These are phyloP conservation scores for Podospora australis DNA, from an alignment of 495 filamentous ascomycete genomes.

Conservation along the genomic window DNA sequence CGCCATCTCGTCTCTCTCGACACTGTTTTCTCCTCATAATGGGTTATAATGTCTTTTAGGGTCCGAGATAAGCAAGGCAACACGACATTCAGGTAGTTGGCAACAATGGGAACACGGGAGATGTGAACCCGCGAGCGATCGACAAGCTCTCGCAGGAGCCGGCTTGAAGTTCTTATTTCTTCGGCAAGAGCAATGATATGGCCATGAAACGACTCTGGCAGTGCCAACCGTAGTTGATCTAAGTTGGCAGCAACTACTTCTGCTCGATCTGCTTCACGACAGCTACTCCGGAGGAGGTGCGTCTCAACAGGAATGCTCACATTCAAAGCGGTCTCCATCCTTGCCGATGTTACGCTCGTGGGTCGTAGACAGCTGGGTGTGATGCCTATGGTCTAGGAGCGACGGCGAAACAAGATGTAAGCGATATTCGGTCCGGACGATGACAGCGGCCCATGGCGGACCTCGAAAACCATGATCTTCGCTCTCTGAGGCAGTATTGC, in stretches of 20 bases:
- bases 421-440: conserved; percentile 2
- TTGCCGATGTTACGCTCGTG: neutral
- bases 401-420: neutral
- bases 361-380: neutral
- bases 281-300: conserved; percentile 40
- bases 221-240: conserved; percentile 33
- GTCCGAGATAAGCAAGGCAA: conserved; percentile 44
- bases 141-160: conserved; percentile 44
- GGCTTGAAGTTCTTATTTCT: conserved; percentile 34
- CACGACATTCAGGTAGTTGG: conserved; percentile 46
- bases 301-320: conserved; percentile 15
- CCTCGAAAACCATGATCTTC: conserved; percentile 12
- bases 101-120: conserved; percentile 38
- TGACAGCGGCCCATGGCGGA: conserved; percentile 12
- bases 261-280: conserved; percentile 39
- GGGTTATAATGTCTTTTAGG: conserved; percentile 43
- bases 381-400: neutral
- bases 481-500: too few species aligned
- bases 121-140: conserved; percentile 46
- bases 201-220: conserved; percentile 35
- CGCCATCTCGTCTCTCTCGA: conserved; percentile 43
- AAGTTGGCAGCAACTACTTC: conserved; percentile 34
- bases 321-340: conserved; percentile 17
- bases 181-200: conserved; percentile 38
- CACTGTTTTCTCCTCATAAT: conserved; percentile 43